phyloP scores from a whole-genome alignment of 768 basidiomycete genomes.

The Phanerodontia chrysosporium region DNA sequence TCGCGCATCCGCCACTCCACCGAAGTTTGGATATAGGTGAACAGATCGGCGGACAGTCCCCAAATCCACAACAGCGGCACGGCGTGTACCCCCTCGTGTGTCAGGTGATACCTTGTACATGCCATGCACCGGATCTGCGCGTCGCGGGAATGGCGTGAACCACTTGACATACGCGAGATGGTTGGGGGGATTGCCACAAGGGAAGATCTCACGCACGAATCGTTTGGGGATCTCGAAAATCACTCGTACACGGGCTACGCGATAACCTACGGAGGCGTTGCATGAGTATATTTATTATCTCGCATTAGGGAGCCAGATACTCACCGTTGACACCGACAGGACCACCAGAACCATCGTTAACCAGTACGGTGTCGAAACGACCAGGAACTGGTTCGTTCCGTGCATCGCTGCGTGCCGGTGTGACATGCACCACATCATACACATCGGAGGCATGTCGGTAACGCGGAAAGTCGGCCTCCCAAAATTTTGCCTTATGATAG shows the following conservation, averaged over 20 bases:
- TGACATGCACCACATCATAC: slow-evolving; percentile 29
- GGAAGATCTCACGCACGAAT: background rate
- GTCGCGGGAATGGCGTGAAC: slow-evolving; percentile 23
- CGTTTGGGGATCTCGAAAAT: slow-evolving; percentile 22
- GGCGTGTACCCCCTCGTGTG: background rate
- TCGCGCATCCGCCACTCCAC: background rate
- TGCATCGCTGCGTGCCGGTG: slow-evolving; percentile 7
- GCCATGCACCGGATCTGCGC: slow-evolving; percentile 17
- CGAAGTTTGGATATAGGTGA: slow-evolving; percentile 6
- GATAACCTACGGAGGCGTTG: slow-evolving; percentile 16
- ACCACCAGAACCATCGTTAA: slow-evolving; percentile 7
- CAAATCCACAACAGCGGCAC: background rate
- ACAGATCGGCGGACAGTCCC: background rate
- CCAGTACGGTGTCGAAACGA: slow-evolving; percentile 33
- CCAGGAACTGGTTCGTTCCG: slow-evolving; percentile 17
- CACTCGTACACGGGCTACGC: slow-evolving; percentile 23
- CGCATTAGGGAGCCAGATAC: too few species aligned
- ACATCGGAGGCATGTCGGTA: slow-evolving; percentile 6
- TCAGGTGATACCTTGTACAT: slow-evolving; percentile 23
- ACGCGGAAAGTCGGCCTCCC: slow-evolving; percentile 13
- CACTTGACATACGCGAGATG: slow-evolving; percentile 29
- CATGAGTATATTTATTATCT: background rate
- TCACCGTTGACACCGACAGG: background rate
- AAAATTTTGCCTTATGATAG: slow-evolving; percentile 31
- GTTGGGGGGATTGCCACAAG: background rate